A percentile compares a stretch with the other conserved stretches of the same genome.
Conservation (phyloP, 139 green algal species). For the Spirogloea muscicola region DNA sequence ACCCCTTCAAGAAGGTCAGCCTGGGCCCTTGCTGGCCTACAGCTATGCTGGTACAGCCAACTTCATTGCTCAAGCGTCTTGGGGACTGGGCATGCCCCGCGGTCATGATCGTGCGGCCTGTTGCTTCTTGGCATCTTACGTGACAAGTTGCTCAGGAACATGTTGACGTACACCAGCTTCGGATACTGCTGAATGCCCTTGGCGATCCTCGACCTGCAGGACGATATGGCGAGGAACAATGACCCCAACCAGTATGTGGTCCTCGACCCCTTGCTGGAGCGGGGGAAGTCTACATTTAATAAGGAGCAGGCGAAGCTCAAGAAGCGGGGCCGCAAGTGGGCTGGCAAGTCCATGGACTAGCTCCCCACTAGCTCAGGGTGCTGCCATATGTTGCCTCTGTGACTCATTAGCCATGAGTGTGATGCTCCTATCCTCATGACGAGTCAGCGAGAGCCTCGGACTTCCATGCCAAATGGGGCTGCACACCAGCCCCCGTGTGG, state of each 20-base stretch:
- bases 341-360: slow-evolving; percentile 4
- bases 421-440: too few species aligned
- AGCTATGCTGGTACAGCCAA: background rate
- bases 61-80: background rate
- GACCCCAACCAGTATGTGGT: slow-evolving; percentile 77
- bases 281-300: slow-evolving; percentile 72
- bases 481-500: too few species aligned
- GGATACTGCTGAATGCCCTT: too few species aligned
- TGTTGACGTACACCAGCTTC: background rate
- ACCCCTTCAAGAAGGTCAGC: background rate
- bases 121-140: background rate
- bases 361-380: too few species aligned
- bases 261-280: slow-evolving; percentile 70
- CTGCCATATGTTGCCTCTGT: too few species aligned
- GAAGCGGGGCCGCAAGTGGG: slow-evolving; percentile 17
- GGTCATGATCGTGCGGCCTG: background rate
- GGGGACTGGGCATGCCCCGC: background rate
- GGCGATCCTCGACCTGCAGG: slow-evolving; percentile 11
- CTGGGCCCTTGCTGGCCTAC: too few species aligned
- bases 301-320: slow-evolving; percentile 42
- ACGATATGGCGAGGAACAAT: slow-evolving; percentile 60
- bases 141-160: background rate
- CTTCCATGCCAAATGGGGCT: too few species aligned
- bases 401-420: too few species aligned
- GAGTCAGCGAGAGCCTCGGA: too few species aligned